Base-by-base conservation (phyloP, 169 alveolate genomes). In the Plasmodium relictum region DNA sequence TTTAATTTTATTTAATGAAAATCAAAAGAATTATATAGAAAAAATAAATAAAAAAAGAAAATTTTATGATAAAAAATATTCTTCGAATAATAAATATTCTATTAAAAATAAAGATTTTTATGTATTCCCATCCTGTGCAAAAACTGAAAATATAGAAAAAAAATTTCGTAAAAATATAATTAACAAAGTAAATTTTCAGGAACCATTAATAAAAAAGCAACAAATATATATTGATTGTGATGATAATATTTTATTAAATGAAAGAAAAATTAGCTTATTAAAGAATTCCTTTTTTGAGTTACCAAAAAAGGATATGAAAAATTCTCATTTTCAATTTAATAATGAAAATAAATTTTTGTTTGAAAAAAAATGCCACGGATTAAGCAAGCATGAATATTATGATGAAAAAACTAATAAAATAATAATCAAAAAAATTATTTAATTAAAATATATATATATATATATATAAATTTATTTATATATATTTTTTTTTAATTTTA, bases 181-280 rank as follows among this genome's bases (percentile, higher is more conserved):
- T 6, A 45, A 45, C 9, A 8, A 71, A 54, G 71, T 80, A 61
- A 42, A 68, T 58, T 80, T 24, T 45, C 72, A 39, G 14, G 59
- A 80, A 63, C 90, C 90, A 16, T 45, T 80, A 66, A 68, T 48
- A 66, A 80, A 80, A 80, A 66, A 71, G 44, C 66, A 68, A 2
- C 90, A 80, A 66, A 80, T 80, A 66, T 80, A 66, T 59, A 50
- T 80, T 12, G 54, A 80, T 44, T 66, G 48, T 26, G 90, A 66
- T 54, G 52, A 80, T 2, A 74, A 16, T 10, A 52, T 37, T 42
- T 68, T 80, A 14, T 16, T 80, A 70, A 66, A 68, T 66, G 24
- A 50, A 10, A 41, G 20, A 22, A 70, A 66, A 58, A 18, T 56
- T 44, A 39, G 37, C 7, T 61, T 63, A 37, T 16, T 68, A 0